phyloP scores from a whole-genome alignment of 2,329 filamentous ascomycete species.

The Fusarium proliferatum region DNA sequence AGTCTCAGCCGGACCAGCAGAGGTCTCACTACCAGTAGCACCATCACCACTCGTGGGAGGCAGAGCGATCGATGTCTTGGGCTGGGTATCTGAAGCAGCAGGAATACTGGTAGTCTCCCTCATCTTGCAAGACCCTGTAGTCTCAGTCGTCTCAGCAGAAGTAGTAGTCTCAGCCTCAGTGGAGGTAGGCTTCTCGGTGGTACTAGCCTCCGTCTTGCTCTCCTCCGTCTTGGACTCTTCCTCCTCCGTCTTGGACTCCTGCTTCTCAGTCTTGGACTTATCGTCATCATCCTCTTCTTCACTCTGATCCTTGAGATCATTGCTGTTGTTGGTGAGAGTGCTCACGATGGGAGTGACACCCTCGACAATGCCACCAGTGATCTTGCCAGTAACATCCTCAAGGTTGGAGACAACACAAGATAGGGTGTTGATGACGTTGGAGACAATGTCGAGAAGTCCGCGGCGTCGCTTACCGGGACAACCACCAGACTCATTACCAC shows the following conservation, averaged over 20 bases:
- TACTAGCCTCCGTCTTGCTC: neutral
- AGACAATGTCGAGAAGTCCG: neutral
- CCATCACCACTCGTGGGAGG: fast-evolving
- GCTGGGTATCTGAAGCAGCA: neutral
- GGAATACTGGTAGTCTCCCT: neutral
- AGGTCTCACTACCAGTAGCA: neutral
- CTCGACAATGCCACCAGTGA: conserved; percentile 7
- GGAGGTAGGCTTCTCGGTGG: conserved; percentile 1
- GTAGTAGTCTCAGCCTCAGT: neutral
- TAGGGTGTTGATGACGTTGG: conserved; percentile 2
- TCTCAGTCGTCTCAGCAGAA: neutral
- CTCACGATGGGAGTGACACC: conserved; percentile 5
- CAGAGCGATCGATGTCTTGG: neutral
- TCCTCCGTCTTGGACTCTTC: neutral
- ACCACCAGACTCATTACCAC: neutral
- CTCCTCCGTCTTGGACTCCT: neutral
- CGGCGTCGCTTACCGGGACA: conserved; percentile 11
- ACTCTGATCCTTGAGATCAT: conserved; percentile 18
- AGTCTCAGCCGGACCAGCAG: neutral
- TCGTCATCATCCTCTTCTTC: conserved; percentile 6
- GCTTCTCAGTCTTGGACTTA: neutral
- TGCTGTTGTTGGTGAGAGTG: conserved; percentile 3
- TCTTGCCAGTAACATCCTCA: neutral
- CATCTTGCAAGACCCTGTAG: neutral
- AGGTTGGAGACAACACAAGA: conserved; percentile 8